A percentile compares a stretch with the other conserved stretches of the same genome.
These are phyloP conservation scores for Fusarium annulatum DNA, from an alignment of 2,329 filamentous ascomycete genomes.

Conservation along the genomic window DNA sequence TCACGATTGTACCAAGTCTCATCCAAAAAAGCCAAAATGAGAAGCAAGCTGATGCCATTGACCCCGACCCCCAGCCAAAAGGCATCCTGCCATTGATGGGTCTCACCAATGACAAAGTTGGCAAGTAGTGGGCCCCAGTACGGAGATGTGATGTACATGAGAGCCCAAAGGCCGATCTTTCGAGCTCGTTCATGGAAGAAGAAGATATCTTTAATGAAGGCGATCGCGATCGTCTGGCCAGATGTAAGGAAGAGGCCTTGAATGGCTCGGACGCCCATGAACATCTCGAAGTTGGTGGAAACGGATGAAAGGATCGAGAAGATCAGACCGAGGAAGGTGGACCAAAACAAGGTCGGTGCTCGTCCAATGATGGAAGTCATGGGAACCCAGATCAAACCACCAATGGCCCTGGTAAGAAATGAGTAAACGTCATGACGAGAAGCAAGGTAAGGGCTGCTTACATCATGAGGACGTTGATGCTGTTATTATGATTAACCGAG, in stretches of 20 bases:
- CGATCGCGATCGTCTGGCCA: constrained; percentile 58
- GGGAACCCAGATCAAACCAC: constrained; percentile 32
- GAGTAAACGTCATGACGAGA: not conserved
- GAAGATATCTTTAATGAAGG: constrained; percentile 68
- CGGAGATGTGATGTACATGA: constrained; percentile 54
- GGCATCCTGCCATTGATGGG: constrained; percentile 56
- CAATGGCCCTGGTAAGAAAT: constrained; percentile 16
- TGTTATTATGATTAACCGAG: constrained; percentile 30
- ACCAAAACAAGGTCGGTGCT: constrained; percentile 36
- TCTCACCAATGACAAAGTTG: constrained; percentile 60
- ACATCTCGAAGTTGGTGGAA: constrained; percentile 17
- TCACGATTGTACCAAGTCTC: constrained; percentile 63
- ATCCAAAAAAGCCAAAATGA: constrained; percentile 56
- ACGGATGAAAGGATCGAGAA: constrained; percentile 24
- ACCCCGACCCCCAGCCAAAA: constrained; percentile 61
- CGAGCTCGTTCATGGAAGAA: constrained; percentile 67
- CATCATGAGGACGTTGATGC: constrained; percentile 31
- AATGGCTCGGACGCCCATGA: constrained; percentile 24
- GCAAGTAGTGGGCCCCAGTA: constrained; percentile 59
- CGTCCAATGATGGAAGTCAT: constrained; percentile 35
- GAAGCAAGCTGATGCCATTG: constrained; percentile 51
- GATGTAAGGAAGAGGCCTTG: constrained; percentile 59
- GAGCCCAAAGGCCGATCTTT: constrained; percentile 62
- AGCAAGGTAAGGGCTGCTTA: not conserved
- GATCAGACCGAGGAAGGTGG: constrained; percentile 26